Evolutionary conservation across 805 yeast genomes (phyloP), one percentile per base, ranked within the genome.

Genomic region (Saccharomyces jurei): DNA sequence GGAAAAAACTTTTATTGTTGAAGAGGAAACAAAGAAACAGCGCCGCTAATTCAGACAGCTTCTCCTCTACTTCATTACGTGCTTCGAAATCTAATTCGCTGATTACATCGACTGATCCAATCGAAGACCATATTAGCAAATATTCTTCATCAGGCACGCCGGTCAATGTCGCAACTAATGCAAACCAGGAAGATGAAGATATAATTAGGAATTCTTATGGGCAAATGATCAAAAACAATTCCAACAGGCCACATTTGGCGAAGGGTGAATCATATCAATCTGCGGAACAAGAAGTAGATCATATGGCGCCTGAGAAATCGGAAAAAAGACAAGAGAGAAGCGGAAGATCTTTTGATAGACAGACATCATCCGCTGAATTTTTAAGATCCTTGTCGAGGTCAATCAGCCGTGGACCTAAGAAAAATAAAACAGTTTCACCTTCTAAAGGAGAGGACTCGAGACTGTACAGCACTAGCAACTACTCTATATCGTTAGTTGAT

Each of bases 201-300:
- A 32, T 58, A 11, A 63, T 67, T 27, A 62, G 67, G 49, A 67
- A 67, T 56, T 67, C 70, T 2, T 61, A 63, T 50, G 71, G 71
- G 36, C 68, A 66, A 53, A 54, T 58, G 29, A 65, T 68, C 51
- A 54, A 56, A n/a, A 60, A 60, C 53, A 54, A 59, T 46, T 61
- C 64, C 2, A 63, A 63, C 11, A 74, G 65, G 54, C 89, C 90
- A 1, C 88, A 85, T 69, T 74, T 86, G 62, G 91, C 92, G 2
- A 76, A 87, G 57, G 94, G 92, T 41, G 91, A 85, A 58, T 82
- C 90, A 1, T 86, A 86, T 65, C 87, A 84, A 61, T 78, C 80
- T 61, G 80, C 82, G 10, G 74, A 76, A 50, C 81, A 77, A 29
- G 63, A 73, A 17, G 72, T 71, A 53, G 76, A 74, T 55, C 75